These are phyloP conservation scores for Colletotrichum sp. DNA, from an alignment of 2,329 filamentous ascomycete species.

Conservation along the genomic window DNA sequence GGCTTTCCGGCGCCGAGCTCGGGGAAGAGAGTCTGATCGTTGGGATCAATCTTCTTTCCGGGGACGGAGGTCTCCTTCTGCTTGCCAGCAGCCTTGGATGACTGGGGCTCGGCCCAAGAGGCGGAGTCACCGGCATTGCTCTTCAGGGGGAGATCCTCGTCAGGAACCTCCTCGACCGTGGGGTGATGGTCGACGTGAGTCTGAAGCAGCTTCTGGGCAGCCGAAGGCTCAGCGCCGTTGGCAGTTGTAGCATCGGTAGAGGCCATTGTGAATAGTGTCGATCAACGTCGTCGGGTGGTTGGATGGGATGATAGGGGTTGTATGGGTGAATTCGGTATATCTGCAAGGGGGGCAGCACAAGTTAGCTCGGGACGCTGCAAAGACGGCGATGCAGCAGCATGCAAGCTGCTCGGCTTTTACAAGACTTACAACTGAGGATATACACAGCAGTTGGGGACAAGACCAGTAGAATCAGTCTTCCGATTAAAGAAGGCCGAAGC, in stretches of 20 bases:
- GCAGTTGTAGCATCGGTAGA: slow-evolving; percentile 40
- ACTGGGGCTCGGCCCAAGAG: slow-evolving; percentile 53
- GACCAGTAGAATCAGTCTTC: slow-evolving; percentile 22
- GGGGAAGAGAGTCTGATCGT: slow-evolving; percentile 93
- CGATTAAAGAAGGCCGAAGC: slow-evolving; percentile 21
- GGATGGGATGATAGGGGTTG: not conserved
- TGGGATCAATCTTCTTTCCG: slow-evolving; percentile 70
- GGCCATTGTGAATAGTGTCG: slow-evolving; percentile 43
- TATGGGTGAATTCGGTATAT: slow-evolving; percentile 12
- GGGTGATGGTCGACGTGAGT: slow-evolving; percentile 66
- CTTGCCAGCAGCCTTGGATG: slow-evolving; percentile 72
- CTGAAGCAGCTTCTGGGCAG: slow-evolving; percentile 67
- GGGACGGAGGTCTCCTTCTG: slow-evolving; percentile 60
- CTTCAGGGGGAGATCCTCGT: slow-evolving; percentile 75
- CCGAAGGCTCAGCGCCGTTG: slow-evolving; percentile 50
- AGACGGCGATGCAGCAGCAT: not conserved
- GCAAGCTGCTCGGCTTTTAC: not conserved
- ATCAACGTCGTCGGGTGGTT: not conserved
- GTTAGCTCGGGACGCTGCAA: not conserved
- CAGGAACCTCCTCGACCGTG: slow-evolving; percentile 80
- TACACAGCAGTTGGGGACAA: slow-evolving; percentile 12
- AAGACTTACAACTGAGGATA: slow-evolving; percentile 10
- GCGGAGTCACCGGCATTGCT: slow-evolving; percentile 48
- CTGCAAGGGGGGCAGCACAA: not conserved
- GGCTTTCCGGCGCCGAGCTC: slow-evolving; percentile 75